A percentile compares a stretch with the other conserved stretches of the same genome.
Conservation (phyloP, 208 protist species). For the Wallacemonas collosoma region DNA sequence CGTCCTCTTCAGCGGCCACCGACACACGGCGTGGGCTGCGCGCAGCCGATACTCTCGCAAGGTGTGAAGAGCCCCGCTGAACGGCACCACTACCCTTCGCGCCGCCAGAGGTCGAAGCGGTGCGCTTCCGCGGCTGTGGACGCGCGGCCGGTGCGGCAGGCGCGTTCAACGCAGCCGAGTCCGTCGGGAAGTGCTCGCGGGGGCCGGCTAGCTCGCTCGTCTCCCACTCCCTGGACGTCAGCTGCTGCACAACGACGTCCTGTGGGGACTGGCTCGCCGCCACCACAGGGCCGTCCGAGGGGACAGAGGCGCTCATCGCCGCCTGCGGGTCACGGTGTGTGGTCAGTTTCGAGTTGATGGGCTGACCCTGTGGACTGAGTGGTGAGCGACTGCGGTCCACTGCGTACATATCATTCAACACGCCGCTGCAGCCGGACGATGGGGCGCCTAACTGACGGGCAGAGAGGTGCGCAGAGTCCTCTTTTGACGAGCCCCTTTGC, state of each 20-base stretch:
- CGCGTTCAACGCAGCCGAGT: slow-evolving; percentile 1
- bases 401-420: slow-evolving; percentile 11
- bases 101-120: not conserved
- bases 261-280: slow-evolving; percentile 25
- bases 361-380: not conserved
- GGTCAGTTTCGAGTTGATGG: slow-evolving; percentile 62
- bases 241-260: slow-evolving; percentile 50
- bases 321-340: slow-evolving; percentile 27
- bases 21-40: not conserved
- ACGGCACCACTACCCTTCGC: not conserved
- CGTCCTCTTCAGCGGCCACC: not conserved
- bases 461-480: not conserved
- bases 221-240: slow-evolving; percentile 33
- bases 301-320: not conserved
- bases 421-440: not conserved
- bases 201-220: slow-evolving; percentile 35
- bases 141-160: not conserved
- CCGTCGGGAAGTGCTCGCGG: slow-evolving; percentile 23
- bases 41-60: not conserved
- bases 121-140: not conserved
- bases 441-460: not conserved
- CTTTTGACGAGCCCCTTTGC: slow-evolving; percentile 6
- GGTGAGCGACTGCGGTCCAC: slow-evolving; percentile 5
- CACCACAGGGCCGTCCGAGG: slow-evolving; percentile 17
- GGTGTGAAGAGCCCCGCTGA: slow-evolving; percentile 7